These are phyloP conservation scores for Hypoxylon trugodes DNA, from an alignment of 495 filamentous ascomycete species.

Conservation along the genomic window DNA sequence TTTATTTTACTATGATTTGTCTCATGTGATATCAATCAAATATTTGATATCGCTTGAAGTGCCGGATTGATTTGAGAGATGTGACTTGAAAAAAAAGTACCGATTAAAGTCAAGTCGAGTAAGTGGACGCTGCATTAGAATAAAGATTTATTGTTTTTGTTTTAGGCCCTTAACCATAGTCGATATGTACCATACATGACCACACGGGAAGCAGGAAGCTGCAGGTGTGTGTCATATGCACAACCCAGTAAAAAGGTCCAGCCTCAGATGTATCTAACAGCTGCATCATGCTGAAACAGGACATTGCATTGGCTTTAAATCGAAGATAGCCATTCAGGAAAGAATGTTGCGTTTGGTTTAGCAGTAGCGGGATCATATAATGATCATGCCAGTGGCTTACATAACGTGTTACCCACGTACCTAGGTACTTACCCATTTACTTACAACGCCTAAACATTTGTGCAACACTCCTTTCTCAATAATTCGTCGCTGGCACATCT, in stretches of 20 bases:
- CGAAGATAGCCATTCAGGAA: slow-evolving; percentile 21
- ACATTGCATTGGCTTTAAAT: slow-evolving; percentile 14
- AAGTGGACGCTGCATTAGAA: slow-evolving; percentile 8
- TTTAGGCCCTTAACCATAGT: background rate
- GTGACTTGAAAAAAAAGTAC: slow-evolving; percentile 12
- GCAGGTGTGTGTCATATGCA: slow-evolving; percentile 34
- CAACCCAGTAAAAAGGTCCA: slow-evolving; percentile 24
- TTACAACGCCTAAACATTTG: slow-evolving; percentile 10
- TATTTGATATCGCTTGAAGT: background rate
- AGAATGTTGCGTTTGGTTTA: slow-evolving; percentile 1
- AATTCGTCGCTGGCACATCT: too few species aligned
- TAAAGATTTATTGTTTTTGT: slow-evolving; percentile 18
- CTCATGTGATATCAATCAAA: slow-evolving; percentile 12
- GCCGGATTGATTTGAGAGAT: slow-evolving; percentile 4
- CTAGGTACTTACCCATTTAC: slow-evolving; percentile 11
- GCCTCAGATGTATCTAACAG: slow-evolving; percentile 25
- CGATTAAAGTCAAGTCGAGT: background rate
- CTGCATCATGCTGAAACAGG: slow-evolving; percentile 31
- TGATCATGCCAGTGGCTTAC: slow-evolving; percentile 11
- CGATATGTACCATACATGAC: slow-evolving; percentile 12
- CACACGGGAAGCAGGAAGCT: slow-evolving; percentile 34
- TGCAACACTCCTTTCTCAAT: slow-evolving; percentile 11
- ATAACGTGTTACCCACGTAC: slow-evolving; percentile 13
- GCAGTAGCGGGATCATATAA: background rate
- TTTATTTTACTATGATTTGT: slow-evolving; percentile 9